A percentile compares a stretch with the other conserved stretches of the same genome.
phyloP scores from a whole-genome alignment of 441 rosid species.

The Adansonia rubrostipa region DNA sequence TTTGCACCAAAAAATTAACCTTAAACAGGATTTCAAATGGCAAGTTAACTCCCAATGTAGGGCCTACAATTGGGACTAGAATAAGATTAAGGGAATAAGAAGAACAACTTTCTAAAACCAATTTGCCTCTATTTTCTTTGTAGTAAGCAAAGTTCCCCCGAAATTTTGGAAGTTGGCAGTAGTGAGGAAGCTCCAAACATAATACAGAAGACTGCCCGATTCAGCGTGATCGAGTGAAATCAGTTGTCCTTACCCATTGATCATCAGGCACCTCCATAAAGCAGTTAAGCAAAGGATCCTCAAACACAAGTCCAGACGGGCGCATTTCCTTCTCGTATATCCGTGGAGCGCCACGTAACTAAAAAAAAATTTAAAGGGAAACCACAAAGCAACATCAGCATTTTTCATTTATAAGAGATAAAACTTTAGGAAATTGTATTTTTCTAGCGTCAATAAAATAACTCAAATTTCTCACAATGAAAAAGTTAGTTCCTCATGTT shows the following conservation, averaged over 20 bases:
- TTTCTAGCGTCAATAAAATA: background rate
- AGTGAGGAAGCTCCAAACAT: constrained; percentile 45
- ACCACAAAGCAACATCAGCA: background rate
- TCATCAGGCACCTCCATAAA: constrained; percentile 34
- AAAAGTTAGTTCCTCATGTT: background rate
- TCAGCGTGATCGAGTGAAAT: constrained; percentile 44
- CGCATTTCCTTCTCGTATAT: constrained; percentile 43
- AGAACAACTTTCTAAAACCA: constrained; percentile 33
- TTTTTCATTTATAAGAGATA: background rate
- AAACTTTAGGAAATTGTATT: background rate
- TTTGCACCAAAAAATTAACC: constrained; percentile 50
- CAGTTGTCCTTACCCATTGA: constrained; percentile 50
- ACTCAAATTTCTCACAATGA: background rate
- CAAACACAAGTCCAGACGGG: constrained; percentile 26
- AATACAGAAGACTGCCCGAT: constrained; percentile 56
- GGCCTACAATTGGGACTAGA: constrained; percentile 43
- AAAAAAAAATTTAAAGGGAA: constrained; percentile 15
- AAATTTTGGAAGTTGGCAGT: constrained; percentile 36
- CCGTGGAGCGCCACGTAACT: constrained; percentile 63
- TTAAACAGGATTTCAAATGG: constrained; percentile 49
- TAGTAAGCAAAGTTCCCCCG: constrained; percentile 37
- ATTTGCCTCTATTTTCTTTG: constrained; percentile 31
- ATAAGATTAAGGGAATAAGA: constrained; percentile 34
- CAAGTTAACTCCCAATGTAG: constrained; percentile 32
- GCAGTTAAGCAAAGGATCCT: constrained; percentile 30